A percentile compares a stretch with the other conserved stretches of the same genome.
Evolutionary conservation across 2,329 filamentous ascomycete species (phyloP).

Genomic region (Epichloe scottii): DNA sequence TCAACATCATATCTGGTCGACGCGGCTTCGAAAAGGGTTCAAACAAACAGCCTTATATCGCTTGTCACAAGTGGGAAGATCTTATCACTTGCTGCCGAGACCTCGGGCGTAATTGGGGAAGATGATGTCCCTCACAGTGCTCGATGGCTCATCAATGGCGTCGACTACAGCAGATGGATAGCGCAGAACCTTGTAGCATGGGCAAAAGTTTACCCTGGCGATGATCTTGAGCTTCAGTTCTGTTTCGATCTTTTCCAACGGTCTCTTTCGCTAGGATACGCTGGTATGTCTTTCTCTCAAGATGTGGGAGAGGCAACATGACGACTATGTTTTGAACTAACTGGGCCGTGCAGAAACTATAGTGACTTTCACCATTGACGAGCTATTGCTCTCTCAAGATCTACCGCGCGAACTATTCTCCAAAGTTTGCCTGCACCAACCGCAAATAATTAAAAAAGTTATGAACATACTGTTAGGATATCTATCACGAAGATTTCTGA

Average conservation of each 20-base stretch:
- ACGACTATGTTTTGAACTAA: slow-evolving; percentile 5
- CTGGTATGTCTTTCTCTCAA: slow-evolving; percentile 34
- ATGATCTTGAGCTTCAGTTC: slow-evolving; percentile 26
- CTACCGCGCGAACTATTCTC: slow-evolving; percentile 14
- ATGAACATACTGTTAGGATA: slow-evolving; percentile 21
- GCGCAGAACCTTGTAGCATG: slow-evolving; percentile 46
- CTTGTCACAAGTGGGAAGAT: slow-evolving; percentile 37
- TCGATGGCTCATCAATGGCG: slow-evolving; percentile 53
- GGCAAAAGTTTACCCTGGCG: slow-evolving; percentile 18
- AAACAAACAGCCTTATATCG: slow-evolving; percentile 26
- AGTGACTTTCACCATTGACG: slow-evolving; percentile 22
- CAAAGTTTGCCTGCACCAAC: slow-evolving; percentile 17
- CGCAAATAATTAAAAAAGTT: slow-evolving; percentile 15
- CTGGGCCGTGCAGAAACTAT: slow-evolving; percentile 26
- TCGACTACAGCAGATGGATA: slow-evolving; percentile 58
- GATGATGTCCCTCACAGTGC: slow-evolving; percentile 14
- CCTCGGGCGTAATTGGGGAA: slow-evolving; percentile 34
- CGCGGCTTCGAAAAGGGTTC: slow-evolving; percentile 16
- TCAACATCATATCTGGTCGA: slow-evolving; percentile 15
- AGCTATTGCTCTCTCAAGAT: slow-evolving; percentile 23
- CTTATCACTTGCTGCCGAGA: slow-evolving; percentile 40
- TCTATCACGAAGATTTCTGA: slow-evolving; percentile 33
- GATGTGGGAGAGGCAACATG: not conserved
- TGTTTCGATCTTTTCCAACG: slow-evolving; percentile 41
- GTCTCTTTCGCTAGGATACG: slow-evolving; percentile 58